These are phyloP conservation scores for Sordariomycetes sp. DNA, from an alignment of 2,329 filamentous ascomycete genomes.

Conservation along the genomic window DNA sequence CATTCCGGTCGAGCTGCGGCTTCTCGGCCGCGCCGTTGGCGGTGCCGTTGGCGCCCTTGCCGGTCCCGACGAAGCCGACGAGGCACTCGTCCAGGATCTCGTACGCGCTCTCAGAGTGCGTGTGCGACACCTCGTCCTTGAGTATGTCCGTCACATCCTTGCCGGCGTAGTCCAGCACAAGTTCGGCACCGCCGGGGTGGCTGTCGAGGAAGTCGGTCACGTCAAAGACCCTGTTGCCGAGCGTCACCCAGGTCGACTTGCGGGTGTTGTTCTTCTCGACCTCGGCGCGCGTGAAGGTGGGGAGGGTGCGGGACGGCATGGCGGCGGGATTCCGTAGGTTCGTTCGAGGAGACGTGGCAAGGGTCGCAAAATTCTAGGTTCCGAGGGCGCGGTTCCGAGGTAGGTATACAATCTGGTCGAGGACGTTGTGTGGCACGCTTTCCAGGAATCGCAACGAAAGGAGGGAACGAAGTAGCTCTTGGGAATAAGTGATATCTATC, in stretches of 20 bases:
- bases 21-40: conserved; percentile 17
- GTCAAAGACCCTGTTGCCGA: conserved; percentile 87
- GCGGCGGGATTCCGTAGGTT: neutral
- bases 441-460: neutral
- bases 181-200: conserved; percentile 79
- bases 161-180: conserved; percentile 78
- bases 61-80: conserved; percentile 50
- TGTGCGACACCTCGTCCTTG: conserved; percentile 45
- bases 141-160: conserved; percentile 39
- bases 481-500: neutral
- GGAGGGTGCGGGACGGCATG: conserved; percentile 40
- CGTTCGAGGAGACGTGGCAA: neutral
- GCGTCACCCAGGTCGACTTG: conserved; percentile 84
- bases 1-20: conserved; percentile 13
- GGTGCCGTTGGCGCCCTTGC: conserved; percentile 26
- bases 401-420: too few relatives aligned
- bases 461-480: neutral
- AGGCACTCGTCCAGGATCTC: conserved; percentile 46
- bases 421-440: neutral
- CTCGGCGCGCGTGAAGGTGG: conserved; percentile 69
- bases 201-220: conserved; percentile 81
- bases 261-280: conserved; percentile 67
- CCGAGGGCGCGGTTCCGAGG: neutral
- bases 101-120: conserved; percentile 85
- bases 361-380: neutral